These are phyloP conservation scores for Dactylellina sp. DNA, from an alignment of 2,329 filamentous ascomycete species.

Conservation along the genomic window DNA sequence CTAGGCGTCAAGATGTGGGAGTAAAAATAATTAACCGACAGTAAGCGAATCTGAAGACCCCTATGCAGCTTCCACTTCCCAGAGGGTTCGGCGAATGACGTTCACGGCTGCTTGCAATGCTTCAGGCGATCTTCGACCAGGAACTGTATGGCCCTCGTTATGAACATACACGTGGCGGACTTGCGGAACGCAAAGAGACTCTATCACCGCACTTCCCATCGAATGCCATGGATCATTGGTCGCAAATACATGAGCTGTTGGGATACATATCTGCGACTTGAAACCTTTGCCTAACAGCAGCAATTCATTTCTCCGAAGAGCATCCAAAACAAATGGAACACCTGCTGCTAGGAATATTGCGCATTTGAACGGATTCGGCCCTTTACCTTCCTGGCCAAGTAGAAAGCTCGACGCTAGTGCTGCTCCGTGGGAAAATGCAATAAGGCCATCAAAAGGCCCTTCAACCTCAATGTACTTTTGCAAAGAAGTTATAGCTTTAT, in stretches of 20 bases:
- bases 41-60: too few species aligned
- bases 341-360: constrained; percentile 18
- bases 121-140: constrained; percentile 23
- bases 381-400: constrained; percentile 10
- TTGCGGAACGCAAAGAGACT: constrained; percentile 13
- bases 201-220: not conserved
- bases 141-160: constrained; percentile 26
- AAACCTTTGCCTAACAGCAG: not conserved
- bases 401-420: constrained; percentile 3
- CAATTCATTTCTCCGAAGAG: not conserved
- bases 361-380: constrained; percentile 8
- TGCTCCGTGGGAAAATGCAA: constrained; percentile 33
- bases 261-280: constrained; percentile 23
- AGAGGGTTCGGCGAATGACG: constrained; percentile 11
- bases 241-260: constrained; percentile 32
- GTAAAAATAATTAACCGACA: too few species aligned
- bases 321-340: not conserved
- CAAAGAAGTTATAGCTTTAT: constrained; percentile 7
- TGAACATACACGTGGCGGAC: constrained; percentile 19
- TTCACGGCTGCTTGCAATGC: constrained; percentile 7
- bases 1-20: too few species aligned
- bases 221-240: constrained; percentile 12
- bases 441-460: constrained; percentile 32
- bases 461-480: constrained; percentile 24
- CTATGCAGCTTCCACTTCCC: constrained; percentile 60